Evolutionary conservation across 192 early-diverging fungal species (phyloP).

Genomic region (Neocallimastix lanati): DNA sequence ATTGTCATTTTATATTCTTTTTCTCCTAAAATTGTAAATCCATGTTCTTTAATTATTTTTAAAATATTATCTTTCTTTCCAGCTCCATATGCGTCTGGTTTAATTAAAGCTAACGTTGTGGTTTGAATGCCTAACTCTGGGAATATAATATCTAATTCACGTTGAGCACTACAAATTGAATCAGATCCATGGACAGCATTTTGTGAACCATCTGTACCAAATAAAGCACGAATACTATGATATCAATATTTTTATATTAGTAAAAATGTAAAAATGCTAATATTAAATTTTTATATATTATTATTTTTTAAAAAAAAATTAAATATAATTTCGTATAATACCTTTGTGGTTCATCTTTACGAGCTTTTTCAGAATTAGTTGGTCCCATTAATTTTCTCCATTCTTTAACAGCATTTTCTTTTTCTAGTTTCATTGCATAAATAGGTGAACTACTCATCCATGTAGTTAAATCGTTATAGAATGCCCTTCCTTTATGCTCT

Average conservation of each 20-base stretch:
- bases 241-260: no score
- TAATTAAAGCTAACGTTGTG: background rate
- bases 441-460: conserved; percentile 14
- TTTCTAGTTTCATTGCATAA: conserved; percentile 21
- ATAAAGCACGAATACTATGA: no score
- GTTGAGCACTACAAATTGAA: background rate
- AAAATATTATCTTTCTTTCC: conserved; percentile 9
- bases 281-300: no score
- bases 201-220: conserved; percentile 14
- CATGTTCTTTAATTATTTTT: conserved; percentile 16
- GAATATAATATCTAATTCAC: background rate
- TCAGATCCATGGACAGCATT: conserved; percentile 27
- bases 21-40: conserved; percentile 17
- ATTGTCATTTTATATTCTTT: conserved; percentile 22
- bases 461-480: background rate
- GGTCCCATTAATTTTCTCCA: conserved; percentile 40
- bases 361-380: conserved; percentile 18
- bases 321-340: background rate
- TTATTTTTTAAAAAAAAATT: no score
- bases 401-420: conserved; percentile 20
- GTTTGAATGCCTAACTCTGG: background rate
- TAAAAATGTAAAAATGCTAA: no score
- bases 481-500: background rate
- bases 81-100: background rate
- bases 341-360: conserved; percentile 22